Evolutionary conservation across 179 eudicot genomes (phyloP).

Genomic region (Actinidia chinensis): DNA sequence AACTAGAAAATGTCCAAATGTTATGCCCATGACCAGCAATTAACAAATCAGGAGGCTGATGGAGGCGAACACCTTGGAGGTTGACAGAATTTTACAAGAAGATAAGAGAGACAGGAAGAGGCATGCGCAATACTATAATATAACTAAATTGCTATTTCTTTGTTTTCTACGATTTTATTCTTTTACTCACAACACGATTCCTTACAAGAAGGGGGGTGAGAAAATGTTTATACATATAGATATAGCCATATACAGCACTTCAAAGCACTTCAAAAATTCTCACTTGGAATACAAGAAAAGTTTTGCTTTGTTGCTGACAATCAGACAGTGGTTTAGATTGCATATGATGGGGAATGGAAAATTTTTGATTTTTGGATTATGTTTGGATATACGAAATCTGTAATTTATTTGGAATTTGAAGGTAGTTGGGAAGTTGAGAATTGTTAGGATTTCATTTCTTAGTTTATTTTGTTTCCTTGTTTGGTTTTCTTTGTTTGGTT

Average conservation of each 20-base stretch:
- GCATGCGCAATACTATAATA: background rate
- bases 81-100: background rate
- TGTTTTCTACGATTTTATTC: no score
- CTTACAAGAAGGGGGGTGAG: background rate
- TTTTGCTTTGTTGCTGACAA: background rate
- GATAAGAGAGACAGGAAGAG: background rate
- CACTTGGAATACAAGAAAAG: background rate
- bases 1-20: background rate
- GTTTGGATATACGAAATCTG: no score
- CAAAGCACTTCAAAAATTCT: background rate
- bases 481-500: no score
- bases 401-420: no score
- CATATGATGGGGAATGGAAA: no score
- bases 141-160: background rate
- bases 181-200: no score
- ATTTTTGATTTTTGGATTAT: no score
- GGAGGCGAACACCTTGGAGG: background rate
- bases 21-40: background rate
- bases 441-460: no score
- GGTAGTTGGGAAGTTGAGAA: no score
- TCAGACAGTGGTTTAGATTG: background rate
- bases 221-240: no score
- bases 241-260: no score
- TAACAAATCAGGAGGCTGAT: background rate
- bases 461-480: no score